Base-by-base conservation (phyloP, 805 yeast genomes). In the Barnettozyma sp. region DNA sequence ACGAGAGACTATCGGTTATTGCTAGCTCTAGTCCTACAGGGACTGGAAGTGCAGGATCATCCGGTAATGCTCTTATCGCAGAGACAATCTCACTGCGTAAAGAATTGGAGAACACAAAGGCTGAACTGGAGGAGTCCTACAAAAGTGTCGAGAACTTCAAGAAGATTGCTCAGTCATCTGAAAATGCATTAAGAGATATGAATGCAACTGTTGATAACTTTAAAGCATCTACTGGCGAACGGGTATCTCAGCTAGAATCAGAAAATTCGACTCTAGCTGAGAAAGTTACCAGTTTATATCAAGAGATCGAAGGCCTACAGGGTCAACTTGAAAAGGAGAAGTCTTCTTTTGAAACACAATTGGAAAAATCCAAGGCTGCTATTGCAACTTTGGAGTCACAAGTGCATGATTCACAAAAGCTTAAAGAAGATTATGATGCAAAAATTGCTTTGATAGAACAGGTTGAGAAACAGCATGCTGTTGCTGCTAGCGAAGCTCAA, bases 101-200 rank as follows among this genome's bases (percentile, higher is more conserved):
- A 11, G 72, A 71, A 30, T 54, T 73, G 16, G 68, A 67, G 22
- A 63, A 63, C 38, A 61, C 79, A 7, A 64, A 68, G 35, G 62
- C 66, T 30, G 84, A 79, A 37, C 65, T 81, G 37, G 70, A 66
- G 16, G 60, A 71, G 12, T 73, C 84, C 1, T 71, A 72, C 44
- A 62, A 70, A n/a, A 76, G 70, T 47, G 68, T 73, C 8, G 66
- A 66, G n/a, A 78, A 80, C 45, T 72, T 78, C 52, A 73, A 77
- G 38, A 63, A 62, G n/a, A 67, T 84, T 26, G 77, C 87, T 0
- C 58, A 59, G 34, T 74, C 82, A 11, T 74, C 85, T 4, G 94
- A 84, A 50, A 73, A 71, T 35, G 76, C 87, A 5, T 62, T 84
- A 25, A 57, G 61, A 25, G 63, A 68, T 30, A 62, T 83, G 40